Evolutionary conservation across 768 basidiomycete species (phyloP).

Genomic region (Xerocomellus amylosporus): DNA sequence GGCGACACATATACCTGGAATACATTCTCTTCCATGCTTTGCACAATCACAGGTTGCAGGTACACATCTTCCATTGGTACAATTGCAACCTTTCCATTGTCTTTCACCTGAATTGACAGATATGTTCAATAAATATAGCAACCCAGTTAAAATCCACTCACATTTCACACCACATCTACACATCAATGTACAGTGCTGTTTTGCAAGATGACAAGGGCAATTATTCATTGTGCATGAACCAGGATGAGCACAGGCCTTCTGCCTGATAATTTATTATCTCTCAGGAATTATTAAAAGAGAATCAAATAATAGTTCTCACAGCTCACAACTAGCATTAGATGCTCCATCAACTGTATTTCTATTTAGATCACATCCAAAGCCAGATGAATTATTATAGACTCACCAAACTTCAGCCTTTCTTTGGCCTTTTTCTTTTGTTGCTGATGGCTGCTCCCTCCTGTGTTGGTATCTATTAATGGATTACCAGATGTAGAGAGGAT

Average conservation of each 20-base stretch:
- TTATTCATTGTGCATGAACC: slow-evolving; percentile 42
- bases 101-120: slow-evolving; percentile 11
- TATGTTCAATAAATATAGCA: not conserved
- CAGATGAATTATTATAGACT: not conserved
- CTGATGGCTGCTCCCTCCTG: not conserved
- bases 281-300: not conserved
- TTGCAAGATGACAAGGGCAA: slow-evolving; percentile 41
- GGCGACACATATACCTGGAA: slow-evolving; percentile 46
- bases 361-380: not conserved
- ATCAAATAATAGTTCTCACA: slow-evolving; percentile 13
- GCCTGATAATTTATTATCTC: slow-evolving; percentile 17
- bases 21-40: slow-evolving; percentile 42
- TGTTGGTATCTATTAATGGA: not conserved
- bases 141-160: slow-evolving; percentile 10
- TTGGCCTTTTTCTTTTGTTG: slow-evolving; percentile 4
- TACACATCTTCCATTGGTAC: slow-evolving; percentile 30
- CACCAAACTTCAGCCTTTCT: slow-evolving; percentile 17
- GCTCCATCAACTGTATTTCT: slow-evolving; percentile 10
- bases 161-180: slow-evolving; percentile 48
- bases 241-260: slow-evolving; percentile 43
- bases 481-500: slow-evolving; percentile 5
- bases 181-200: slow-evolving; percentile 43
- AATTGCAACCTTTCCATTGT: slow-evolving; percentile 14
- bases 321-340: not conserved
- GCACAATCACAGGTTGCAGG: slow-evolving; percentile 38